phyloP scores from a whole-genome alignment of 1,284 basidiomycete genomes.

The Prillingera fragicola region DNA sequence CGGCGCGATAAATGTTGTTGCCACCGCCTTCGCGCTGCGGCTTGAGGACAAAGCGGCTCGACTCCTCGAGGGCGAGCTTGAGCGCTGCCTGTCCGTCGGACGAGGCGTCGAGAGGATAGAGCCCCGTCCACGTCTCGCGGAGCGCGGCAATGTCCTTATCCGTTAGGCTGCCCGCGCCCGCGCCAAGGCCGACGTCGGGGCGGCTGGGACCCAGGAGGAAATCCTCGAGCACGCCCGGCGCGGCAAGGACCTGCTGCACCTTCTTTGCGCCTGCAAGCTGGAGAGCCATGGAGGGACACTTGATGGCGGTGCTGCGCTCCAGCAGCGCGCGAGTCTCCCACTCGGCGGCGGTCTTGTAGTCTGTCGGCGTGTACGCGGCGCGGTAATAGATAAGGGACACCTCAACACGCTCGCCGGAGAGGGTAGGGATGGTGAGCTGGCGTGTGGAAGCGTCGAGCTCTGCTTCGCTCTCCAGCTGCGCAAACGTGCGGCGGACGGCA shows the following conservation, averaged over 20 bases:
- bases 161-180: constrained; percentile 47
- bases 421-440: constrained; percentile 49
- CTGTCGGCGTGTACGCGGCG: constrained; percentile 77
- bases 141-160: constrained; percentile 54
- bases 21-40: constrained; percentile 96
- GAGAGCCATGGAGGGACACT: constrained; percentile 84
- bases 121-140: constrained; percentile 66
- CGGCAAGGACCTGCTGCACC: constrained; percentile 82
- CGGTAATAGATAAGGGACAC: constrained; percentile 83
- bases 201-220: constrained; percentile 54
- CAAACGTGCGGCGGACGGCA: constrained; percentile 68
- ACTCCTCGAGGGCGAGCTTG: constrained; percentile 54
- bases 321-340: constrained; percentile 71
- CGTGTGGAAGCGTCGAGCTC: constrained; percentile 51
- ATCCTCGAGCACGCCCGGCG: constrained; percentile 65
- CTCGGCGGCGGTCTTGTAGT: constrained; percentile 61
- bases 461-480: constrained; percentile 57
- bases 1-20: constrained; percentile 85
- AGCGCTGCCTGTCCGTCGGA: constrained; percentile 51
- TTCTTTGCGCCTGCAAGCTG: constrained; percentile 96
- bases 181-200: constrained; percentile 42
- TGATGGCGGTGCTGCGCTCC: constrained; percentile 77
- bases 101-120: constrained; percentile 59
- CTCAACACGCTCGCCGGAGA: constrained; percentile 51
- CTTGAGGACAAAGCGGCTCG: constrained; percentile 73